These are phyloP conservation scores for Fusarium coicis DNA, from an alignment of 2,329 filamentous ascomycete genomes.

Conservation along the genomic window DNA sequence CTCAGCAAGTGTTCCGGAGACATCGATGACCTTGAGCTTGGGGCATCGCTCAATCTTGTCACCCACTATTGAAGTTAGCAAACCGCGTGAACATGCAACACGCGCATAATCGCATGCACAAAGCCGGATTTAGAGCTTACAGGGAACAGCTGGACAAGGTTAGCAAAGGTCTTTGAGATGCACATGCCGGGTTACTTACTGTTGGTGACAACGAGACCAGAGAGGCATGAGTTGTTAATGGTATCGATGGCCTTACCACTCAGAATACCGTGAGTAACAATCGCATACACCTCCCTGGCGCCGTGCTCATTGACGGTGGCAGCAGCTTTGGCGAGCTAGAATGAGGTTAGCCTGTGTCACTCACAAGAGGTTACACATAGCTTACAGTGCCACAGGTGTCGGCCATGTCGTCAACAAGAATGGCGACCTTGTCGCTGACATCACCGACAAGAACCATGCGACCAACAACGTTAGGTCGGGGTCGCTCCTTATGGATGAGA, in stretches of 20 bases:
- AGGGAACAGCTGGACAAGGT: constrained; percentile 50
- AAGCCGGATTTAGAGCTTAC: constrained; percentile 29
- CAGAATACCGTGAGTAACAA: constrained; percentile 94
- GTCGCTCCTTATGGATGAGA: constrained; percentile 95
- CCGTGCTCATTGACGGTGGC: constrained; percentile 88
- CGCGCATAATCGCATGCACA: background rate
- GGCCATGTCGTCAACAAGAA: constrained; percentile 98
- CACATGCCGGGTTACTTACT: constrained; percentile 57
- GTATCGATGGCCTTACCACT: constrained; percentile 89
- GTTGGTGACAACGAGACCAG: constrained; percentile 88
- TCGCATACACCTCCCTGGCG: constrained; percentile 88
- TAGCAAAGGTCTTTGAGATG: constrained; percentile 26
- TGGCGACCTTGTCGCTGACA: constrained; percentile 89
- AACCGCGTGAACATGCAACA: background rate
- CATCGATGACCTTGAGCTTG: constrained; percentile 90
- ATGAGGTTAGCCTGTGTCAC: constrained; percentile 14
- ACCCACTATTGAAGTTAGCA: constrained; percentile 57
- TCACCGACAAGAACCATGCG: constrained; percentile 96
- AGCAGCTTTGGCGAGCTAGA: constrained; percentile 78
- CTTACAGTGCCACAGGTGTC: constrained; percentile 86
- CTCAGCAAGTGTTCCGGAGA: constrained; percentile 83
- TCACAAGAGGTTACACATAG: background rate
- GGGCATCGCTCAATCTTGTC: constrained; percentile 83
- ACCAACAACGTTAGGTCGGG: constrained; percentile 85
- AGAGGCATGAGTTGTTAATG: constrained; percentile 80